Evolutionary conservation across 2,329 filamentous ascomycete species (phyloP).

Genomic region (Ampelomyces quisqualis): DNA sequence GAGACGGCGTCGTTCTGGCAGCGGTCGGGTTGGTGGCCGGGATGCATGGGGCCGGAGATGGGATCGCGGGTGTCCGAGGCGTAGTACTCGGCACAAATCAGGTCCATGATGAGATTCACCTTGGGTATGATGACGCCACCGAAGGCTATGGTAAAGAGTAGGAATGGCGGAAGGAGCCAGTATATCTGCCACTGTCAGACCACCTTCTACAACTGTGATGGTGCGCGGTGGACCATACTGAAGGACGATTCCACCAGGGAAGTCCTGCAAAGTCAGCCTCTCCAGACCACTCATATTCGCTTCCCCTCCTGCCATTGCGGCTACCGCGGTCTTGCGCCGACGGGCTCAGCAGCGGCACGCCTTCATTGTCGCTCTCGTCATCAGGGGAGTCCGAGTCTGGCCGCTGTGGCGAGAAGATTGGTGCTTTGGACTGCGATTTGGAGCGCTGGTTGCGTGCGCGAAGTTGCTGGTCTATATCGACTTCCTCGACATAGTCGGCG

Average conservation of each 20-base stretch:
- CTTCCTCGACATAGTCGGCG: slow-evolving; percentile 31
- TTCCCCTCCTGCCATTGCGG: slow-evolving; percentile 8
- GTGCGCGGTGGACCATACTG: slow-evolving; percentile 42
- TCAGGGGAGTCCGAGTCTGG: slow-evolving; percentile 16
- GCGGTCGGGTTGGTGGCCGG: slow-evolving; percentile 54
- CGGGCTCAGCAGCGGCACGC: slow-evolving; percentile 29
- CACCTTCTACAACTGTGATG: too few relatives aligned
- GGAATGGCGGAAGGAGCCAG: slow-evolving; percentile 80
- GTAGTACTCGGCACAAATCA: slow-evolving; percentile 84
- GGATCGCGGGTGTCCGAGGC: slow-evolving; percentile 53
- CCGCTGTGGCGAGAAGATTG: slow-evolving; percentile 9
- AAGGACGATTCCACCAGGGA: slow-evolving; percentile 54
- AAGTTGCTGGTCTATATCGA: slow-evolving; percentile 31
- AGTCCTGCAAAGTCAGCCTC: slow-evolving; percentile 44
- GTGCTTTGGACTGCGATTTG: slow-evolving; percentile 13
- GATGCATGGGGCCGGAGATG: slow-evolving; percentile 42
- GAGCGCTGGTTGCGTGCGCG: slow-evolving; percentile 14
- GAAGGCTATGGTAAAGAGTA: slow-evolving; percentile 80
- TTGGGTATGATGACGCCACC: slow-evolving; percentile 84
- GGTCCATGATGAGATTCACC: slow-evolving; percentile 78
- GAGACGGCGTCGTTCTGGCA: slow-evolving; percentile 81
- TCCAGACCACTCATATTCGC: slow-evolving; percentile 34
- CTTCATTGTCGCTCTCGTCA: slow-evolving; percentile 23
- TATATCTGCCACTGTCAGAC: slow-evolving; percentile 58
- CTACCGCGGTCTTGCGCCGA: slow-evolving; percentile 15